Evolutionary conservation across 75 land plant genomes (phyloP), one percentile per base, ranked within the genome.

Genomic region (Cryptomeria japonica): DNA sequence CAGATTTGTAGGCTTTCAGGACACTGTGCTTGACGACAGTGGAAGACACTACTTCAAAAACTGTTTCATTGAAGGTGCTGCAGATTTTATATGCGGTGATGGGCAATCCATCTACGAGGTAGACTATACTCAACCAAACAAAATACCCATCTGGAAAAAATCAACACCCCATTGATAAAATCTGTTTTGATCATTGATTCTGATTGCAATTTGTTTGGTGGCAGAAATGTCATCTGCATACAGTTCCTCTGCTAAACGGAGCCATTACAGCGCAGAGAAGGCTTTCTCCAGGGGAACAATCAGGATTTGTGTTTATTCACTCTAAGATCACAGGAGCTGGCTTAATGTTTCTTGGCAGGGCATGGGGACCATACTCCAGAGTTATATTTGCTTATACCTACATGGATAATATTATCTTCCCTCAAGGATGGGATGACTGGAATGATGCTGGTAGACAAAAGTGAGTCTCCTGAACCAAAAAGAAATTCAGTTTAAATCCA

Each of bases 241-340:
- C 93, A 4, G 77, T 93, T 15, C 87, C 98, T 0, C 84, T 89
- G 15, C 78, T 87, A 15, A 83, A 42, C 8, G 97, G 97, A 38
- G 88, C 98, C 1, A 87, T 97, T 61, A 92, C 97, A 0, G 98
- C 98, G 0, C 98, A 97, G 86, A 88, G 89, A 25, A 86, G 95
- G 42, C 61, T 75, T 11, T 55, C 32, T 44, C 53, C 85, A 25
- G 18, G 32, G 70, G 93, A 94, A 87, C 84, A 93, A 87, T 93
- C 96, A 1, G 97, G 96, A 39, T 96, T 92, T 86, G 92, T 95
- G 0, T 96, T 96, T 44, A 87, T 90, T 3, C 85, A 90, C 82
- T 92, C 94, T 87, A 87, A 73, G 28, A 83, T 96, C 8, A 91
- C 91, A 15, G 96, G 97, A n/a, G 86, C 91, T 84, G 93, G 93